Conservation (phyloP, 1,284 basidiomycete species). For the Rhodotorula sp. region DNA sequence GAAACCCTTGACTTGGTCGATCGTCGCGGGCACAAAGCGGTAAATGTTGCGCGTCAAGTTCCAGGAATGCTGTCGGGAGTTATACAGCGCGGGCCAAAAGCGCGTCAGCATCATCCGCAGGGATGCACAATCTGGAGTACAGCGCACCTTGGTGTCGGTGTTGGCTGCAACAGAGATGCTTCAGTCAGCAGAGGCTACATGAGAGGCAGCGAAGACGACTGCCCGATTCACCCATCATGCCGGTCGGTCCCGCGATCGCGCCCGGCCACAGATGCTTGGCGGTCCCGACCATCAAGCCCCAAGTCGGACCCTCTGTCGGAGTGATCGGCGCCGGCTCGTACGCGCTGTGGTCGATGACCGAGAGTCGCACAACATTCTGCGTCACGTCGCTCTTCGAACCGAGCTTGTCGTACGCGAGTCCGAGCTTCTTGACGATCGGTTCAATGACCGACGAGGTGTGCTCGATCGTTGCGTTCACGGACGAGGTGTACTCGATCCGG, state of each 20-base stretch:
- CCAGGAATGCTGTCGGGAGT: slow-evolving; percentile 52
- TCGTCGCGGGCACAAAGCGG: slow-evolving; percentile 55
- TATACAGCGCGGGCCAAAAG: slow-evolving; percentile 15
- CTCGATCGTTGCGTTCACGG: slow-evolving; percentile 54
- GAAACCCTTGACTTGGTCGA: slow-evolving; percentile 53
- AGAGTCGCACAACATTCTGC: slow-evolving; percentile 22
- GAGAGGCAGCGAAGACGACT: slow-evolving; percentile 1
- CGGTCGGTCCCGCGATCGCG: slow-evolving; percentile 56
- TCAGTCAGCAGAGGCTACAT: background rate
- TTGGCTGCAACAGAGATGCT: slow-evolving; percentile 35
- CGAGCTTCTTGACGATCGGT: slow-evolving; percentile 56
- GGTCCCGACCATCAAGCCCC: slow-evolving; percentile 57
- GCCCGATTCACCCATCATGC: slow-evolving; percentile 56
- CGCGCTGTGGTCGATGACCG: slow-evolving; percentile 45
- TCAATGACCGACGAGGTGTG: slow-evolving; percentile 55
- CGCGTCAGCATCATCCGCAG: background rate
- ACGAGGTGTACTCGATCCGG: slow-evolving; percentile 58
- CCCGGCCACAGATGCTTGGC: slow-evolving; percentile 54
- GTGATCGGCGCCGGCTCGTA: slow-evolving; percentile 61
- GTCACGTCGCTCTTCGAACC: slow-evolving; percentile 4
- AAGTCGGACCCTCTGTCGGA: slow-evolving; percentile 54
- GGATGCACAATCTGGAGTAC: background rate
- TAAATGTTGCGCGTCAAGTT: slow-evolving; percentile 56
- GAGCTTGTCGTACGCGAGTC: slow-evolving; percentile 58
- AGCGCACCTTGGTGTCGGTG: slow-evolving; percentile 53